Base-by-base conservation (phyloP, 2,329 filamentous ascomycete species). In the Penicillium palitans region DNA sequence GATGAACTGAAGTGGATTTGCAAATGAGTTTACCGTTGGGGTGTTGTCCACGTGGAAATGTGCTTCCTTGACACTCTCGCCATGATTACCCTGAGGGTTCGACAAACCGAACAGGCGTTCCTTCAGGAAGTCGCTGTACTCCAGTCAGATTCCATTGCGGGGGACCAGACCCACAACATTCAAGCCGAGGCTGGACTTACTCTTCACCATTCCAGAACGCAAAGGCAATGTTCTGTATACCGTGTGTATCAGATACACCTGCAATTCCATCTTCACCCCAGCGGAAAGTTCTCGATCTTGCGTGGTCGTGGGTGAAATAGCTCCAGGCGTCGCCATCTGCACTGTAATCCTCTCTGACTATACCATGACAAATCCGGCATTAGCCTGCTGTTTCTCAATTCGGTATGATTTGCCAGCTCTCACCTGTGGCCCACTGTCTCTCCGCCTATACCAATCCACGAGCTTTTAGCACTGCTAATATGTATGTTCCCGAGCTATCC, bases 251-350 rank as follows among this genome's bases (percentile, higher is more conserved):
- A n/a, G 81, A 96, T 29, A 98, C 92, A 72, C 93, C 93, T 57
- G 93, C 92, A 77, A 98, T 98, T 63, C 93, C 93, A 73, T 98
- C 93, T 73, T 98, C 93, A 61, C 93, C 93, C 93, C 93, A 98
- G 70, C 93, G 86, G 75, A 93, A 98, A 61, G 91, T 86, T 76
- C 93, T 87, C 60, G 90, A 93, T 68, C 92, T 86, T 55, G 95
- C 90, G 77, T 96, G 88, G 61, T 97, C 92, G 78, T 98, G 92
- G 29, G 91, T 89, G 74, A 98, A 98, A 79, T 97, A 90, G 73
- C 90, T 96, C 93, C 93, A 98, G 50, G 93, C 93, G 80, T 98
- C 91, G 70, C 93, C 93, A 74, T 87, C 80, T 64, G 93, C 89
- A 55, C 87, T 88, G 78, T 98, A 98, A 79, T 98, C 93, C 82